A percentile compares a stretch with the other conserved stretches of the same genome.
These are phyloP conservation scores for Aureobasidium zeae DNA, from an alignment of 2,329 filamentous ascomycete genomes.

Conservation along the genomic window DNA sequence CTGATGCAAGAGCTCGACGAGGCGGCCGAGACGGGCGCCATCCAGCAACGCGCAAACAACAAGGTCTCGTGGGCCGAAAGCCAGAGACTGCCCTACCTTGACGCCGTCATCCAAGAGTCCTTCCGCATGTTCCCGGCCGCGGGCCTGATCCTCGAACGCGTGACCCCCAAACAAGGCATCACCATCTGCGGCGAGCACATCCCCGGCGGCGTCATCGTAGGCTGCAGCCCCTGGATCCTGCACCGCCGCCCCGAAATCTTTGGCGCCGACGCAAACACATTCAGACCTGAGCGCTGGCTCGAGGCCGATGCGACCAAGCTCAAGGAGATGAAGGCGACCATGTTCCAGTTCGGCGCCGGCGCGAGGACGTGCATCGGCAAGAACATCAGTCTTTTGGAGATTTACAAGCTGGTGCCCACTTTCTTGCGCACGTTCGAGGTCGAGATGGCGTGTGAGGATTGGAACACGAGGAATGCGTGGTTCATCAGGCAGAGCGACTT, in stretches of 20 bases:
- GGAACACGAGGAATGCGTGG: constrained; percentile 46
- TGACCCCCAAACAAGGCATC: constrained; percentile 56
- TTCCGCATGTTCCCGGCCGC: constrained; percentile 68
- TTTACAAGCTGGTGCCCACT: constrained; percentile 45
- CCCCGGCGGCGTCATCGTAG: constrained; percentile 62
- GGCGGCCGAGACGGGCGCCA: constrained; percentile 43
- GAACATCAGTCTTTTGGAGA: constrained; percentile 42
- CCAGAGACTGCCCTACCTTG: constrained; percentile 64
- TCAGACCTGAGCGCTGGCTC: constrained; percentile 59
- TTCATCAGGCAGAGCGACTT: constrained; percentile 42
- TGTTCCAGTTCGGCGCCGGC: constrained; percentile 61
- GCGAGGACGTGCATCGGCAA: constrained; percentile 58
- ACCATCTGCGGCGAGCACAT: constrained; percentile 55
- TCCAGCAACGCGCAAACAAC: constrained; percentile 38
- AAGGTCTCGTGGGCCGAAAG: constrained; percentile 61
- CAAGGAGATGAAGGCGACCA: constrained; percentile 57
- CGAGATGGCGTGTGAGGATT: constrained; percentile 35
- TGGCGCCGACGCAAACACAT: constrained; percentile 54
- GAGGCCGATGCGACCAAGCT: constrained; percentile 47
- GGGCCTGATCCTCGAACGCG: constrained; percentile 62
- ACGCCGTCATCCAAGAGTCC: constrained; percentile 68
- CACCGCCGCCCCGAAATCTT: constrained; percentile 61
- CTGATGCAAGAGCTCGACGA: constrained; percentile 55
- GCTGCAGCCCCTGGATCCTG: constrained; percentile 66
- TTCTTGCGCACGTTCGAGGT: constrained; percentile 56